Evolutionary conservation across 2,329 filamentous ascomycete genomes (phyloP).

Genomic region (Monosporascus sp.): DNA sequence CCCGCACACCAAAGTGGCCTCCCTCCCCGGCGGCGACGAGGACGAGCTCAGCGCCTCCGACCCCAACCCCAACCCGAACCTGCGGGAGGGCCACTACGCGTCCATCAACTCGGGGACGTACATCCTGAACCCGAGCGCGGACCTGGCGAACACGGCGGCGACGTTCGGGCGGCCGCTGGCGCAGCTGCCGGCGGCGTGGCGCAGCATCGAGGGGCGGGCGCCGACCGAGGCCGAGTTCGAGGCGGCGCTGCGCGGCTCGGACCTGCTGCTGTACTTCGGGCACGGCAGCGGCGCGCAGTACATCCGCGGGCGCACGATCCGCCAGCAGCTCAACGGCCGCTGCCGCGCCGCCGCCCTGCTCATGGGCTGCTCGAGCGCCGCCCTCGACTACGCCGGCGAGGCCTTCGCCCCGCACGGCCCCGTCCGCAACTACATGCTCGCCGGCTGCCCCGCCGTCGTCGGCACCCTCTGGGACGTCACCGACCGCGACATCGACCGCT

Average conservation of each 20-base stretch:
- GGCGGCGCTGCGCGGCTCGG: slow-evolving; percentile 55
- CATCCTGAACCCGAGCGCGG: slow-evolving; percentile 83
- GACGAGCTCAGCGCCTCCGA: slow-evolving; percentile 3
- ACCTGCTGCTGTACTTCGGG: slow-evolving; percentile 87
- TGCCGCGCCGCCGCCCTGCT: slow-evolving; percentile 77
- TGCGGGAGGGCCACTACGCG: slow-evolving; percentile 49
- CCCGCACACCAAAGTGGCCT: slow-evolving; percentile 3
- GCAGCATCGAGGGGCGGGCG: slow-evolving; percentile 58
- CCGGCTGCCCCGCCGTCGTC: slow-evolving; percentile 78
- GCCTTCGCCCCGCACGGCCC: slow-evolving; percentile 83
- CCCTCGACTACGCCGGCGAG: neutral
- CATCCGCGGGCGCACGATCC: slow-evolving; percentile 78
- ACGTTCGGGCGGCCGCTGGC: slow-evolving; percentile 66
- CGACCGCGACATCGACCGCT: slow-evolving; percentile 93
- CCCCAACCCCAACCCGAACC: slow-evolving; percentile 12
- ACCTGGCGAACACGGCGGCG: slow-evolving; percentile 73
- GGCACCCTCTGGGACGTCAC: slow-evolving; percentile 98
- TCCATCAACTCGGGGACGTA: slow-evolving; percentile 58
- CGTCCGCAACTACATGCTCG: slow-evolving; percentile 86
- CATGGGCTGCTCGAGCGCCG: slow-evolving; percentile 71
- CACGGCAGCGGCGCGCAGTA: slow-evolving; percentile 95
- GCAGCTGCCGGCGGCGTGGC: slow-evolving; percentile 65
- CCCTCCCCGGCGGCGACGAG: slow-evolving; percentile 8
- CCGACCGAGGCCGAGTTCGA: slow-evolving; percentile 79
- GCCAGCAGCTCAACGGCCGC: slow-evolving; percentile 56